Conservation (phyloP, 164 flowering plant species). For the Vitis riparia region DNA sequence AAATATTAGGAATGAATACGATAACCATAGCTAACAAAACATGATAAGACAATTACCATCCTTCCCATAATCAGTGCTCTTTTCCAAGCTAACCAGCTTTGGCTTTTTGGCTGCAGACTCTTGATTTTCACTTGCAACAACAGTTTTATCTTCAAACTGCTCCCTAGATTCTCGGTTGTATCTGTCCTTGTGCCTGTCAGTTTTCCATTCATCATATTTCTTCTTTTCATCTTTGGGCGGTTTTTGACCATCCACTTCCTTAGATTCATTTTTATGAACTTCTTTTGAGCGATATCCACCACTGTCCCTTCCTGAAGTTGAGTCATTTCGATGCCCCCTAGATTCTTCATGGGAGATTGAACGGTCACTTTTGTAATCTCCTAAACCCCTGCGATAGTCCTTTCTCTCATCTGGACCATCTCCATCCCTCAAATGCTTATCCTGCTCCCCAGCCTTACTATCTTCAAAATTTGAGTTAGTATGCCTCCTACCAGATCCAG, state of each 20-base stretch:
- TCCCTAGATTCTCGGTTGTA: slow-evolving; percentile 26
- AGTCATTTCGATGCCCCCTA: slow-evolving; percentile 33
- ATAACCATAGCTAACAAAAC: background rate
- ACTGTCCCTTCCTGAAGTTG: slow-evolving; percentile 30
- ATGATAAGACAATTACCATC: slow-evolving; percentile 29
- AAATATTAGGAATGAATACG: background rate
- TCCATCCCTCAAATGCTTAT: slow-evolving; percentile 31
- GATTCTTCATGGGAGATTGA: slow-evolving; percentile 33
- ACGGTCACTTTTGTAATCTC: slow-evolving; percentile 42
- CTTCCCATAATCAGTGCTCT: slow-evolving; percentile 24
- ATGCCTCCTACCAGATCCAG: slow-evolving; percentile 41
- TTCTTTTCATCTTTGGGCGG: slow-evolving; percentile 36
- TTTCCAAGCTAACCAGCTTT: slow-evolving; percentile 32
- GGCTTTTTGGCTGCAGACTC: slow-evolving; percentile 49
- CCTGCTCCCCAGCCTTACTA: slow-evolving; percentile 25
- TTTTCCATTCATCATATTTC: slow-evolving; percentile 38
- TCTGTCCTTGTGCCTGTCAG: slow-evolving; percentile 30
- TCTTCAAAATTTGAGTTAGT: slow-evolving; percentile 27
- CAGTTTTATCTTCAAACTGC: slow-evolving; percentile 27
- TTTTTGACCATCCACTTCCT: slow-evolving; percentile 39
- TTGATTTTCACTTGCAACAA: slow-evolving; percentile 24
- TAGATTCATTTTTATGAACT: slow-evolving; percentile 28
- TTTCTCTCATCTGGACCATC: slow-evolving; percentile 45
- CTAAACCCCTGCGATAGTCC: slow-evolving; percentile 37
- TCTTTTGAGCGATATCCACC: slow-evolving; percentile 34